Base-by-base conservation (phyloP, 2,329 filamentous ascomycete genomes). In the Botrytis deweyae region DNA sequence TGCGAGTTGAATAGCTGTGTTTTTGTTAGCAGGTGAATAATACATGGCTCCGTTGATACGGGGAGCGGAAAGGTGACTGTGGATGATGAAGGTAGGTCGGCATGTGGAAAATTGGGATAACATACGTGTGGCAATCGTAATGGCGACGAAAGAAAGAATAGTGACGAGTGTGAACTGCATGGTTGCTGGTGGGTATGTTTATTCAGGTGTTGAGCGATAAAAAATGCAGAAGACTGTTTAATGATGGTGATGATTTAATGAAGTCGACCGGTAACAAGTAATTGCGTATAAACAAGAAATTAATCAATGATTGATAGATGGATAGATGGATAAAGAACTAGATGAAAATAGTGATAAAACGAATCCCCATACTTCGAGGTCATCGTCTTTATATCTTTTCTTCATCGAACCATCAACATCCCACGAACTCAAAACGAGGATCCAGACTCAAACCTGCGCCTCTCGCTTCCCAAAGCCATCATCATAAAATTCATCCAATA, bases 241-340 rank as follows among this genome's bases (percentile, higher is more conserved):
- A 36, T 68, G 49, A 22, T 7, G 4, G 25, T 33, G 29, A 58
- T 55, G 18, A 68, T 29, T 29, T 4, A 22, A 46, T 75, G 76
- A 73, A 74, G 78, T 80, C 79, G 78, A 77, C 78, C 78, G 78
- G 79, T 78, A 78, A 80, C 78, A 79, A 76, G 1, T n/a, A 4
- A 52, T n/a, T 52, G 22, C 22, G 62, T 62, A 71, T 64, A 74
- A 63, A 49, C 75, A 40, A 36, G 36, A 70, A 59, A 6, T 38
- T 33, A 66, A 70, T n/a, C 14, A 55, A 29, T 36, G 62, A 62
- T 67, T 46, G 42, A 55, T 55, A n/a, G 25, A 7, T n/a, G 49
- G n/a, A n/a, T 76, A 61, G 63, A 72, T 62, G 44, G 64, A 74
- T 52, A 33, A 59, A 65, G 52, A 25, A 74, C 58, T 36, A 67